Evolutionary conservation across 2,329 filamentous ascomycete species (phyloP).

Genomic region (Pyrenochaeta sp.): DNA sequence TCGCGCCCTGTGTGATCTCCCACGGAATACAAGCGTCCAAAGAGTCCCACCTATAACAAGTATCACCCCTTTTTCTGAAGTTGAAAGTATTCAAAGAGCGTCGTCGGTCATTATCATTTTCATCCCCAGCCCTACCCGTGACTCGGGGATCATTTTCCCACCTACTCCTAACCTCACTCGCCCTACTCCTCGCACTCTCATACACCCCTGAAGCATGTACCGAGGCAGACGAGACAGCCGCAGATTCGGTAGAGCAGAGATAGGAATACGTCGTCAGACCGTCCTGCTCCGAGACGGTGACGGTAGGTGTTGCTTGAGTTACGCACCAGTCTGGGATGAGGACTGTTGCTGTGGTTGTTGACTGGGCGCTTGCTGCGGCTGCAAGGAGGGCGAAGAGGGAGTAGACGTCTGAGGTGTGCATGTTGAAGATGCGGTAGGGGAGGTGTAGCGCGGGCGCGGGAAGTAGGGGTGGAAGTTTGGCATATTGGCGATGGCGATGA

Average conservation of each 20-base stretch:
- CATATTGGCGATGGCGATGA: constrained; percentile 4
- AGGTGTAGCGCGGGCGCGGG: constrained; percentile 8
- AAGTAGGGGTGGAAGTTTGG: constrained; percentile 16
- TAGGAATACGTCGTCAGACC: constrained; percentile 11
- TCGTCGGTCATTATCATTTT: background rate
- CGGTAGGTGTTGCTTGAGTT: constrained; percentile 10
- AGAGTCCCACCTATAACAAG: constrained; percentile 7
- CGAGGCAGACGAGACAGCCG: constrained; percentile 7
- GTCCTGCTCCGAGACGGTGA: constrained; percentile 8
- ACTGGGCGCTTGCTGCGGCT: constrained; percentile 6
- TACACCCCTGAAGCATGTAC: background rate
- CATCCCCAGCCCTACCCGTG: background rate
- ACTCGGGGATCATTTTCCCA: background rate
- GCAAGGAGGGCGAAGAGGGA: constrained; percentile 5
- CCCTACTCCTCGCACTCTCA: background rate
- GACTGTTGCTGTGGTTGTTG: constrained; percentile 16
- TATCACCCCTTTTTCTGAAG: constrained; percentile 7
- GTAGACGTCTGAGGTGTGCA: constrained; percentile 3
- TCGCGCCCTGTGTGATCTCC: constrained; percentile 19
- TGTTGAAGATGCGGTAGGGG: constrained; percentile 1
- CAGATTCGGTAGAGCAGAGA: constrained; percentile 7
- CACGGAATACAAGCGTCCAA: constrained; percentile 18
- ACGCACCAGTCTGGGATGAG: constrained; percentile 16
- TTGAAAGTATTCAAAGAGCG: background rate
- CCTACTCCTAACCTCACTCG: background rate